phyloP scores from a whole-genome alignment of 1,139 yeast species.

The Blastobotrys malaysiensis region DNA sequence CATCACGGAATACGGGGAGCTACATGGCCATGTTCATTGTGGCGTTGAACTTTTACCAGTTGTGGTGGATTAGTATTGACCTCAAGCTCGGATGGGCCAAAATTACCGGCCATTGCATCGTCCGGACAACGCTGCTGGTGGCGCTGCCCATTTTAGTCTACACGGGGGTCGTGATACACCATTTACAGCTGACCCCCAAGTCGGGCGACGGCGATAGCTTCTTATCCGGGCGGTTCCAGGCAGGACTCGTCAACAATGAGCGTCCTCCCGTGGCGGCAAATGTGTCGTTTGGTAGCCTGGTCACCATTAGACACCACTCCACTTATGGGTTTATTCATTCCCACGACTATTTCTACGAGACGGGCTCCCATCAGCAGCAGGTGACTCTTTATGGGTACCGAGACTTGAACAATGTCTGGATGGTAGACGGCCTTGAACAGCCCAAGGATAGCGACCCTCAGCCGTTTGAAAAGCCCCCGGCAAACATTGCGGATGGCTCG shows the following conservation, averaged over 20 bases:
- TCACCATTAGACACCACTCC: slow-evolving; percentile 60
- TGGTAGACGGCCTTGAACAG: slow-evolving; percentile 42
- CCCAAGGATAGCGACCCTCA: slow-evolving; percentile 7
- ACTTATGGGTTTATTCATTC: slow-evolving; percentile 68
- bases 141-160: slow-evolving; percentile 50
- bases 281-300: slow-evolving; percentile 58
- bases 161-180: slow-evolving; percentile 44
- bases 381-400: slow-evolving; percentile 55
- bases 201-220: slow-evolving; percentile 48
- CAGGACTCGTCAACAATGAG: slow-evolving; percentile 42
- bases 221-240: slow-evolving; percentile 55
- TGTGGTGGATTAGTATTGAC: slow-evolving; percentile 61
- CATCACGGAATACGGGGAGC: slow-evolving; percentile 52
- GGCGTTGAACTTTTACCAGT: slow-evolving; percentile 36
- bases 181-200: slow-evolving; percentile 43
- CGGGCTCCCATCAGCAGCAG: slow-evolving; percentile 60
- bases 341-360: slow-evolving; percentile 47
- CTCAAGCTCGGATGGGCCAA: slow-evolving; percentile 35
- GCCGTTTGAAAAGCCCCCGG: slow-evolving; percentile 9
- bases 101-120: slow-evolving; percentile 35
- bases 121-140: slow-evolving; percentile 35
- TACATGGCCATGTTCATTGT: slow-evolving; percentile 50
- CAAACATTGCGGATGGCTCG: slow-evolving; percentile 43
- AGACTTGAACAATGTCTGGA: slow-evolving; percentile 61
- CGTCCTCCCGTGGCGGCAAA: slow-evolving; percentile 41